phyloP scores from a whole-genome alignment of 2,329 filamentous ascomycete genomes.

The Nothophoma quercina region DNA sequence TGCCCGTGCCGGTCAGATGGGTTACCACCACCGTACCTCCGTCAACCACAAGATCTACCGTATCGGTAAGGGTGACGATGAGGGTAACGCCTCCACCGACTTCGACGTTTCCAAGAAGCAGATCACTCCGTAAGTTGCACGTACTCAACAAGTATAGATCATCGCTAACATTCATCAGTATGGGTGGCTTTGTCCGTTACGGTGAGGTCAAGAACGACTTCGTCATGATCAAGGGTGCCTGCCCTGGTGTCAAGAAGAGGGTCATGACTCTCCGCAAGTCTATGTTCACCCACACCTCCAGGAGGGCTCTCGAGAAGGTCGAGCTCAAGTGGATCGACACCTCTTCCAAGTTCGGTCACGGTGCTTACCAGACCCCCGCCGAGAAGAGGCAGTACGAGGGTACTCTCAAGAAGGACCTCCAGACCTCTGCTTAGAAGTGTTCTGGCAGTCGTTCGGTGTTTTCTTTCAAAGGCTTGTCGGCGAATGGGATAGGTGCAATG shows the following conservation, averaged over 20 bases:
- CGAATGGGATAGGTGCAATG: slow-evolving; percentile 48
- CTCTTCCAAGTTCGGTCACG: slow-evolving; percentile 99
- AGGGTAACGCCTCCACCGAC: slow-evolving; percentile 92
- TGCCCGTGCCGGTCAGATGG: slow-evolving; percentile 98
- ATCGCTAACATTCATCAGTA: slow-evolving; percentile 64
- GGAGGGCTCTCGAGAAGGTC: slow-evolving; percentile 97
- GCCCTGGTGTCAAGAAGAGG: slow-evolving; percentile 99
- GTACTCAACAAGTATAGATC: background rate
- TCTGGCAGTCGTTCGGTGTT: slow-evolving; percentile 37
- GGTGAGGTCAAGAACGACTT: slow-evolving; percentile 99
- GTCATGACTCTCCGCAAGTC: slow-evolving; percentile 99
- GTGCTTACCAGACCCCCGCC: slow-evolving; percentile 96
- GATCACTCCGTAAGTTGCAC: slow-evolving; percentile 91
- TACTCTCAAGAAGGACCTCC: slow-evolving; percentile 98
- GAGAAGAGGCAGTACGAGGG: slow-evolving; percentile 99
- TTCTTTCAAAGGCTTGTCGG: slow-evolving; percentile 47
- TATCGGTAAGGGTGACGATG: slow-evolving; percentile 89
- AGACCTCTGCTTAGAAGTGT: slow-evolving; percentile 60
- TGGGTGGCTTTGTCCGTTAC: slow-evolving; percentile 99
- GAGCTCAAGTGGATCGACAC: slow-evolving; percentile 99
- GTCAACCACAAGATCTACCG: slow-evolving; percentile 99
- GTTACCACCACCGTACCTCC: slow-evolving; percentile 99
- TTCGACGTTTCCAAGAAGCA: slow-evolving; percentile 98
- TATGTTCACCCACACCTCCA: slow-evolving; percentile 95
- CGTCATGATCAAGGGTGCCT: slow-evolving; percentile 95